Evolutionary conservation across 192 early-diverging fungal genomes (phyloP), one percentile per base, ranked within the genome.

Genomic region (Backusella tarrabulga): DNA sequence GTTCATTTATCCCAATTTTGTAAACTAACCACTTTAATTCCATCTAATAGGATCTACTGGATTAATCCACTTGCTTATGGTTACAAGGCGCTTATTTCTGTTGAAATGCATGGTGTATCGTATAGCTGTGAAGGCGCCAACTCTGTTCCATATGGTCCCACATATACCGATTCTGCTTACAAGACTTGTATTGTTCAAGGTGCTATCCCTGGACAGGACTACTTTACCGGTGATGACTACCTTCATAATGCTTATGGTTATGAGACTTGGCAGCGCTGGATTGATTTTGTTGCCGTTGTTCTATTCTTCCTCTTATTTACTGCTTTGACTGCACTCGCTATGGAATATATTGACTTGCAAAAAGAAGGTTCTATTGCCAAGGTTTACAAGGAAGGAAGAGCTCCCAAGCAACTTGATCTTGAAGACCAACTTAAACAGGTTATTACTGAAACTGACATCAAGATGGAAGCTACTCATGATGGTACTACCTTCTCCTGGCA

Each of bases 161-260:
- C 71, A 78, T 85, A 87, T 67, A 82, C 66, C 35, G 78, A 85
- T 19, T n/a, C 78, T 41, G 50, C 56, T n/a, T 79, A 83, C 35
- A 80, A 86, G 40, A 78, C 77, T 34, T 95, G 93, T 82, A 91
- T 90, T 14, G 80, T 92, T 77, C 83, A 83, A 32, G 93, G 93
- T 35, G 83, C 88, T 34, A 40, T 50, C 6, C 87, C 90, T 21
- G 89, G 90, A 40, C 68, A 84, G 36, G 50, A 73, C 67, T 82
- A 81, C 78, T 90, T 95, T 54, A 79, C 77, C 9, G 92, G 91
- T 35, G 83, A 87, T 32, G 84, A 90, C 38, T 93, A 92, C 78
- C 78, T 93, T 44, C 74, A 80, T 7, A 81, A 79, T 0, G 77
- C 80, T 40, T 90, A 84, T 67, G 79, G 86, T n/a, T 92, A 90